Conservation (phyloP, 345 rosid species). For the Nasturtium officinale region DNA sequence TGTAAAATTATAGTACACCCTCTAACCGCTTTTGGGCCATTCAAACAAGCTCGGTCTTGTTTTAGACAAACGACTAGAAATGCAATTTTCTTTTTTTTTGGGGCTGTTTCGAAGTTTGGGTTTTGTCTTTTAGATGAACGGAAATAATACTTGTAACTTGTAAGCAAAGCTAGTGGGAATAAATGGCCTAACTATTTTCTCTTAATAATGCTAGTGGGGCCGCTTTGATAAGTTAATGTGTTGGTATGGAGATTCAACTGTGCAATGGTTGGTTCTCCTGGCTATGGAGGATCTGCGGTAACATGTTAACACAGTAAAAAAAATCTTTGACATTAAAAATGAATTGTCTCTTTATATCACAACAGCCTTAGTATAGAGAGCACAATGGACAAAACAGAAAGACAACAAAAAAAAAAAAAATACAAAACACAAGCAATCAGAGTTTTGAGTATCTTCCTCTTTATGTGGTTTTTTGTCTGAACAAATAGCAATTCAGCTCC, state of each 20-base stretch:
- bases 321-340: background rate
- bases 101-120: background rate
- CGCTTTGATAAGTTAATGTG: no score
- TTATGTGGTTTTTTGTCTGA: conserved; percentile 27
- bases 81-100: background rate
- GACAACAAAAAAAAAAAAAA: background rate
- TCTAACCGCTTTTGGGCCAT: background rate
- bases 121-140: background rate
- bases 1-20: background rate
- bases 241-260: background rate
- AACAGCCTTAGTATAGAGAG: conserved; percentile 27
- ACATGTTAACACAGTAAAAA: background rate
- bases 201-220: background rate
- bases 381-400: conserved; percentile 26
- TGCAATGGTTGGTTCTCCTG: background rate
- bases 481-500: conserved; percentile 33
- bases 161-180: background rate
- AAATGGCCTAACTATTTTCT: background rate
- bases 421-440: conserved; percentile 34
- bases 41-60: background rate
- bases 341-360: conserved; percentile 28
- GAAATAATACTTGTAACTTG: background rate
- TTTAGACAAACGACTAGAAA: conserved; percentile 17
- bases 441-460: conserved; percentile 35
- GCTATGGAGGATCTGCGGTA: background rate